phyloP scores from a whole-genome alignment of 345 rosid species.

The Physaria fendleri region DNA sequence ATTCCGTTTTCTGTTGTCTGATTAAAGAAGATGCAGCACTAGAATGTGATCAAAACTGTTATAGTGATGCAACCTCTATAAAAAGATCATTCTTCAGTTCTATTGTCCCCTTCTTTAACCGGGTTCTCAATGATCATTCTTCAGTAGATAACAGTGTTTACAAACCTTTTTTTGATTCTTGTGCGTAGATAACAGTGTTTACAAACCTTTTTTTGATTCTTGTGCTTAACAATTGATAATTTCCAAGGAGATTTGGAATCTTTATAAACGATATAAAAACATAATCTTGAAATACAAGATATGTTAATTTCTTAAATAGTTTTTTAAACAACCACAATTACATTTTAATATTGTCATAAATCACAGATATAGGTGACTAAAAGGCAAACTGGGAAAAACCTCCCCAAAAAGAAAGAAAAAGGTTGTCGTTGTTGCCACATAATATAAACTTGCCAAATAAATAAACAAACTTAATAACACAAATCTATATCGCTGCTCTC shows the following conservation, averaged over 20 bases:
- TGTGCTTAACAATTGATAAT: too few species aligned
- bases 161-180: too few species aligned
- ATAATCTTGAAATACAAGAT: not conserved
- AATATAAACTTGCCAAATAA: constrained; percentile 17
- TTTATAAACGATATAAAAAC: not conserved
- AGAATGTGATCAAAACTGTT: too few species aligned
- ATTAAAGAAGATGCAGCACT: too few species aligned
- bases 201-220: too few species aligned
- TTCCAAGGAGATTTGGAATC: not conserved
- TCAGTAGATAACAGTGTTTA: too few species aligned
- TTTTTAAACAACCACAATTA: not conserved
- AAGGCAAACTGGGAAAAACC: not conserved
- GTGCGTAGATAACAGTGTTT: too few species aligned
- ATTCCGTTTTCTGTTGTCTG: too few species aligned
- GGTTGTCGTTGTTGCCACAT: not conserved
- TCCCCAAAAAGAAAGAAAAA: constrained; percentile 3
- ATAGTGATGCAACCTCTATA: too few species aligned
- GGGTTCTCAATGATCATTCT: too few species aligned
- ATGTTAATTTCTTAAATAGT: not conserved
- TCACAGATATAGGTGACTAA: constrained; percentile 4
- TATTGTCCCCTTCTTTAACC: too few species aligned
- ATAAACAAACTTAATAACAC: constrained; percentile 19
- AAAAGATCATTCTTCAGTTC: too few species aligned
- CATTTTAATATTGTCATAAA: not conserved
- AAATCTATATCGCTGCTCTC: not conserved